These are phyloP conservation scores for Paecilomyces variotii DNA, from an alignment of 2,329 filamentous ascomycete species.

Conservation along the genomic window DNA sequence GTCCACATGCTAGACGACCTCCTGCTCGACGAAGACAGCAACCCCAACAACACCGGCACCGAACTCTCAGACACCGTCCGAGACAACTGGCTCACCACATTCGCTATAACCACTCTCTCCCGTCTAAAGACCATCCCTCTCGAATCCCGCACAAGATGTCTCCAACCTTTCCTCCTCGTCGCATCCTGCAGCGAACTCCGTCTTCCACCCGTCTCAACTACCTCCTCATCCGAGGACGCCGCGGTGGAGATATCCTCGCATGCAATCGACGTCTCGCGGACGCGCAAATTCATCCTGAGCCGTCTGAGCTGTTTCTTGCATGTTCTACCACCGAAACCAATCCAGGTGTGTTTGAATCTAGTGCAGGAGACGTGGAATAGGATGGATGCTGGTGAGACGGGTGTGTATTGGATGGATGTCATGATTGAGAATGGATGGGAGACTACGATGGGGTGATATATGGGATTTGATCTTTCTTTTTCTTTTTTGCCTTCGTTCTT, in stretches of 20 bases:
- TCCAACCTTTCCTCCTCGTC: slow-evolving; percentile 47
- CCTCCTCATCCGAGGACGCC: slow-evolving; percentile 10
- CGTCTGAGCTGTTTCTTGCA: slow-evolving; percentile 40
- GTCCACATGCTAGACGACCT: background rate
- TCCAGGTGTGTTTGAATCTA: slow-evolving; percentile 42
- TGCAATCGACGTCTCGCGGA: slow-evolving; percentile 40
- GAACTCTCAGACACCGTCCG: slow-evolving; percentile 12
- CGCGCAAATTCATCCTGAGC: slow-evolving; percentile 42
- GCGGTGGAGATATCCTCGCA: slow-evolving; percentile 25
- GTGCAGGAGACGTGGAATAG: slow-evolving; percentile 47
- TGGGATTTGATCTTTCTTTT: slow-evolving; percentile 4
- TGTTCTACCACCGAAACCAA: slow-evolving; percentile 45
- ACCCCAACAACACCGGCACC: slow-evolving; percentile 21
- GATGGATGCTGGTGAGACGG: slow-evolving; percentile 39
- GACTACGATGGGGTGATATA: slow-evolving; percentile 43
- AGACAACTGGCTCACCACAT: slow-evolving; percentile 41
- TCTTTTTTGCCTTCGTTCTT: background rate
- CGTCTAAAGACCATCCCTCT: slow-evolving; percentile 43
- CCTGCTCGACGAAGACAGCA: slow-evolving; percentile 1
- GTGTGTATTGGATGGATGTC: slow-evolving; percentile 49
- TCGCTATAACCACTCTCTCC: slow-evolving; percentile 44
- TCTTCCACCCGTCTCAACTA: slow-evolving; percentile 27
- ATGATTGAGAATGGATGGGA: slow-evolving; percentile 52
- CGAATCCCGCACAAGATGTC: slow-evolving; percentile 46
- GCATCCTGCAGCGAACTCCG: slow-evolving; percentile 45